Conservation (phyloP, 2,329 filamentous ascomycete species). For the Neofusicoccum cordaticola region DNA sequence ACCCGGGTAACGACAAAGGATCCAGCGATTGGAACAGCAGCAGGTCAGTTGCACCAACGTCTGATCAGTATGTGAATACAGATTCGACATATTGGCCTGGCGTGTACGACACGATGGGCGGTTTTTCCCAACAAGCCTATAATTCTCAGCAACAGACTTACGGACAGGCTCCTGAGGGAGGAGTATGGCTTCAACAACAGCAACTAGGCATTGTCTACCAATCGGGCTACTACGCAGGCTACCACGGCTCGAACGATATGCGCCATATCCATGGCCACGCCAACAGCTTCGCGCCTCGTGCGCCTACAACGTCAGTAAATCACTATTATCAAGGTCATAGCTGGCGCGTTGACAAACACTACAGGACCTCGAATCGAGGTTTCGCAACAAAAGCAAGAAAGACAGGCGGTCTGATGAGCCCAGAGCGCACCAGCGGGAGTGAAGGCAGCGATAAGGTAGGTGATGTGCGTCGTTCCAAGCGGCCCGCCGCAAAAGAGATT, state of each 20-base stretch:
- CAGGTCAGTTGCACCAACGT: background rate
- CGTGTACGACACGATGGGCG: background rate
- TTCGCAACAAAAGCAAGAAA: background rate
- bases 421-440: background rate
- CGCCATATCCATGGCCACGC: background rate
- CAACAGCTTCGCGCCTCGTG: conserved; percentile 1
- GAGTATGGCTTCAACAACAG: conserved; percentile 1
- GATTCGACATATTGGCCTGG: background rate
- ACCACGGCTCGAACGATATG: background rate
- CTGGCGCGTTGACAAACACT: conserved; percentile 14
- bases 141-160: background rate
- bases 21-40: background rate
- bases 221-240: background rate
- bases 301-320: conserved; percentile 3
- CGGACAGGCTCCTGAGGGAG: background rate
- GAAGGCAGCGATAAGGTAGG: background rate
- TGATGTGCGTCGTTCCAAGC: background rate
- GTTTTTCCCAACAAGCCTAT: background rate
- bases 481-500: background rate
- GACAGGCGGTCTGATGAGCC: background rate
- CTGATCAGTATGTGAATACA: background rate
- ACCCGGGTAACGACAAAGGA: background rate
- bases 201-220: background rate
- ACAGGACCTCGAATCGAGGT: background rate
- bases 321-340: conserved; percentile 1